These are phyloP conservation scores for Ophiostoma populinum DNA, from an alignment of 2,329 filamentous ascomycete species.

Conservation along the genomic window DNA sequence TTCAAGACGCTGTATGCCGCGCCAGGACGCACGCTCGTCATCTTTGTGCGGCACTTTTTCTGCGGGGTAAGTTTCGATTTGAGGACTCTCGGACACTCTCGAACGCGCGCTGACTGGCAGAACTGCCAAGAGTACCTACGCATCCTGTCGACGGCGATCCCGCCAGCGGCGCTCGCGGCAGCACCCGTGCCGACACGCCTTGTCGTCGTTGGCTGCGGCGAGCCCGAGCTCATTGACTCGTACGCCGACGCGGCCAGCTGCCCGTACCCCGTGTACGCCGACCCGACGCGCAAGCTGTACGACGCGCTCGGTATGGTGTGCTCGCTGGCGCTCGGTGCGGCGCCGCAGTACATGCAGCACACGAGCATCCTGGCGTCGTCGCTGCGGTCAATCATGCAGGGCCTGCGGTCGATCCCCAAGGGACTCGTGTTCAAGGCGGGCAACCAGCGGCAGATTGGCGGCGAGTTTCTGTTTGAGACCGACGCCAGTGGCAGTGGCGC, in stretches of 20 bases:
- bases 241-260: conserved; percentile 47
- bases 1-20: conserved; percentile 46
- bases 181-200: conserved; percentile 44
- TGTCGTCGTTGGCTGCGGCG: conserved; percentile 55
- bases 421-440: conserved; percentile 47
- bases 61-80: conserved; percentile 53
- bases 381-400: conserved; percentile 37
- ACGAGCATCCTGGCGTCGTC: conserved; percentile 30
- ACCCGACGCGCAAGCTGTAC: conserved; percentile 51
- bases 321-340: conserved; percentile 39
- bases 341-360: conserved; percentile 47
- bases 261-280: conserved; percentile 60
- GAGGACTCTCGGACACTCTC: no score
- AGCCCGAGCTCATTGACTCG: conserved; percentile 47
- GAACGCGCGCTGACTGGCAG: conserved; percentile 20
- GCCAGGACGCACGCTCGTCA: conserved; percentile 43
- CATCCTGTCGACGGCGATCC: conserved; percentile 40
- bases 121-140: conserved; percentile 63
- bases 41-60: conserved; percentile 69
- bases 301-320: conserved; percentile 49
- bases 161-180: conserved; percentile 28
- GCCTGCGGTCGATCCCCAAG: conserved; percentile 35
- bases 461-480: conserved; percentile 58
- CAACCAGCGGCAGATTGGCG: conserved; percentile 52
- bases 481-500: conserved; percentile 11